Percentiles rank a stretch among this genome's conserved stretches.
These are phyloP conservation scores for Eucalyptus erythrocorys DNA, from an alignment of 345 rosid genomes.

Conservation along the genomic window DNA sequence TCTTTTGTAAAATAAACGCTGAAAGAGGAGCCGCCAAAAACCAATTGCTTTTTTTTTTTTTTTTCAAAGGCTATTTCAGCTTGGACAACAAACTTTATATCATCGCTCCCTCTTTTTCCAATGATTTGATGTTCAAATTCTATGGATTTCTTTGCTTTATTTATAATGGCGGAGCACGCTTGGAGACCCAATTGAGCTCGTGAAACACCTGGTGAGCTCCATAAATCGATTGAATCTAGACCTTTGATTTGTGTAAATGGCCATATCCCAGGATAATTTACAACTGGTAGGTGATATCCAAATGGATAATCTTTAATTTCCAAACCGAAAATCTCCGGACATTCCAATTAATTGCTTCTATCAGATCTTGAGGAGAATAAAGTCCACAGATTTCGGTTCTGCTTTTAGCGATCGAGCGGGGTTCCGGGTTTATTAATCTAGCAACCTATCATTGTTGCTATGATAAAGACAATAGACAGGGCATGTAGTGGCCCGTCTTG, in stretches of 20 bases:
- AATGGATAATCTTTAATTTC: neutral
- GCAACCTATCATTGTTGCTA: neutral
- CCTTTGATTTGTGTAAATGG: neutral
- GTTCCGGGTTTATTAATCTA: neutral
- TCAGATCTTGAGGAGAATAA: neutral
- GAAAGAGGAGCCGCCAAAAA: neutral
- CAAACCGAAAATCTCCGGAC: neutral
- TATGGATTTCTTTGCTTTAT: neutral
- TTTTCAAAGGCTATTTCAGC: neutral
- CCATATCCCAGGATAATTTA: neutral
- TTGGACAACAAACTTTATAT: neutral
- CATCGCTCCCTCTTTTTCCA: neutral
- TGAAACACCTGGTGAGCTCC: fast-evolving
- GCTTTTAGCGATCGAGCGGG: neutral
- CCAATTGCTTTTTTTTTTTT: neutral
- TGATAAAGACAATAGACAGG: neutral
- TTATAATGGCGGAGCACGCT: neutral
- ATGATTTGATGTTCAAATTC: neutral
- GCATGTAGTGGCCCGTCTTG: neutral
- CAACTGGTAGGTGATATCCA: neutral
- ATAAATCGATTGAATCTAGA: neutral
- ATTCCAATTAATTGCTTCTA: neutral
- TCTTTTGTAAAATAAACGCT: neutral
- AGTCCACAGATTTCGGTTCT: neutral
- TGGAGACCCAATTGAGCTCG: neutral